These are phyloP conservation scores for Anastatica hierochuntica DNA, from an alignment of 345 rosid species.

Conservation along the genomic window DNA sequence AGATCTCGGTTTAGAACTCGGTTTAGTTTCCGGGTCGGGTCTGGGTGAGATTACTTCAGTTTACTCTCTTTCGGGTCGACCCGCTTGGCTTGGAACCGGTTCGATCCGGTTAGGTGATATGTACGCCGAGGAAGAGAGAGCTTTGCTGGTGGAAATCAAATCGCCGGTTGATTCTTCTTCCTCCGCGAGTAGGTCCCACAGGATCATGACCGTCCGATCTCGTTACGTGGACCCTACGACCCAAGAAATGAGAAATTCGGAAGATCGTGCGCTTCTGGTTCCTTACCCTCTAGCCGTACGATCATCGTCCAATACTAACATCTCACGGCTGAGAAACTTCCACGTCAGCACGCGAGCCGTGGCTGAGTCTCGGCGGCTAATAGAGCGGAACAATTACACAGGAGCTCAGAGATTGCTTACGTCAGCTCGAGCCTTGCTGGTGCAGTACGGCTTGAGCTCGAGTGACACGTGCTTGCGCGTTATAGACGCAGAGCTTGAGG, in stretches of 20 bases:
- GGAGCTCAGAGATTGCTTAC: slow-evolving; percentile 55
- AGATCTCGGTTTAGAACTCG: slow-evolving; percentile 57
- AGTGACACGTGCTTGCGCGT: slow-evolving; percentile 41
- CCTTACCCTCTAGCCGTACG: slow-evolving; percentile 46
- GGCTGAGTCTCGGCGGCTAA: slow-evolving; percentile 62
- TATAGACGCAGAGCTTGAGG: slow-evolving; percentile 50
- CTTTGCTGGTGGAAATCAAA: slow-evolving; percentile 55
- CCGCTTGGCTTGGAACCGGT: slow-evolving; percentile 40
- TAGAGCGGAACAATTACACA: slow-evolving; percentile 39
- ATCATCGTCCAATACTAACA: slow-evolving; percentile 31
- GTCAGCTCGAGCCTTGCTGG: slow-evolving; percentile 62
- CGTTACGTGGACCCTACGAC: slow-evolving; percentile 47
- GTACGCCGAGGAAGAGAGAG: slow-evolving; percentile 62
- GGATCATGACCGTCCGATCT: slow-evolving; percentile 53
- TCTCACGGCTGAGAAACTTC: slow-evolving; percentile 57
- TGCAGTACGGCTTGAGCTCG: slow-evolving; percentile 36
- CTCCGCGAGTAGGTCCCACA: slow-evolving; percentile 39
- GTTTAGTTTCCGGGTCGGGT: slow-evolving; percentile 50
- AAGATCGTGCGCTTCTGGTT: slow-evolving; percentile 37
- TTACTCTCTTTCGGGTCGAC: slow-evolving; percentile 40
- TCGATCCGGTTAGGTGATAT: slow-evolving; percentile 63
- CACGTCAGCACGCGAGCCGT: slow-evolving; percentile 67
- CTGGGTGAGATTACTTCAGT: slow-evolving; percentile 57
- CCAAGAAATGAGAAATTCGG: slow-evolving; percentile 32
- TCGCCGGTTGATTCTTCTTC: slow-evolving; percentile 28